These are phyloP conservation scores for Pontederia crassipes DNA, from an alignment of 176 grass and related monocot species.

Conservation along the genomic window DNA sequence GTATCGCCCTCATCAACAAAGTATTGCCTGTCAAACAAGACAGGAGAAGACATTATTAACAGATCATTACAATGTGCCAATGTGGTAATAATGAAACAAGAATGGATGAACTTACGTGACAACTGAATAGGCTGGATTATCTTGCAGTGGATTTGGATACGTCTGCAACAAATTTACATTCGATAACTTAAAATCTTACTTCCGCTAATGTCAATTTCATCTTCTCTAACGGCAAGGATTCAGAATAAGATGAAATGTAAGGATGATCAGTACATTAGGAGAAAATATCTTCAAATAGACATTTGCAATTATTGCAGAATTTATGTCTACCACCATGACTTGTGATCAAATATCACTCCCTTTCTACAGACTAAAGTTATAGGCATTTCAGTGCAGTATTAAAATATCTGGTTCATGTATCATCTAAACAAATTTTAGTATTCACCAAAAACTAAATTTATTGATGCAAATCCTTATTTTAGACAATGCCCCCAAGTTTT, in stretches of 20 bases:
- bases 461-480: not conserved
- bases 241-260: not conserved
- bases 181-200: not conserved
- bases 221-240: too few relatives aligned
- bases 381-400: too few relatives aligned
- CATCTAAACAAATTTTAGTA: not conserved
- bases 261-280: not conserved
- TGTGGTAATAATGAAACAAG: not conserved
- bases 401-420: not conserved
- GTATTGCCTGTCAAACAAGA: slow-evolving; percentile 11
- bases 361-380: too few relatives aligned
- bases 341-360: too few relatives aligned
- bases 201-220: too few relatives aligned
- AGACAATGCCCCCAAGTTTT: too few relatives aligned
- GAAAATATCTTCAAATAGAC: too few relatives aligned
- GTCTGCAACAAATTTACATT: slow-evolving; percentile 7
- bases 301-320: too few relatives aligned
- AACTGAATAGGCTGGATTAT: slow-evolving; percentile 19
- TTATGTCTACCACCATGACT: too few relatives aligned
- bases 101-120: slow-evolving; percentile 9
- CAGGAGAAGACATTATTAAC: not conserved
- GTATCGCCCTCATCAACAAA: slow-evolving; percentile 15
- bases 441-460: not conserved
- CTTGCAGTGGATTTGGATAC: slow-evolving; percentile 15
- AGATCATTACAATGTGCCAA: not conserved